Evolutionary conservation across 2,329 filamentous ascomycete species (phyloP), one percentile per base, ranked within the genome.

Genomic region (Penicillium psychrosexuale): DNA sequence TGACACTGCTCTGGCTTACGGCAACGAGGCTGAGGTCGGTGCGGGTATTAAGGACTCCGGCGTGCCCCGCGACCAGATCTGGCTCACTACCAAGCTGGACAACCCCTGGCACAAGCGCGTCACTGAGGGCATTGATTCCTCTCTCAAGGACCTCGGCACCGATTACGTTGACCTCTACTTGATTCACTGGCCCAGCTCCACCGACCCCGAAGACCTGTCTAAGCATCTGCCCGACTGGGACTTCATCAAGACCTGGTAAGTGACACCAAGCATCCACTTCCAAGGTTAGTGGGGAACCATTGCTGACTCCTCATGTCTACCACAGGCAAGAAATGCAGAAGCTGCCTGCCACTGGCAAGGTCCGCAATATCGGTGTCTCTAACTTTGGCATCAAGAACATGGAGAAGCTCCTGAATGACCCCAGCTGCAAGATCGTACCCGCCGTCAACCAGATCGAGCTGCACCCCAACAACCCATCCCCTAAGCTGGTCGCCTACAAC

Each of bases 301-400:
- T 13, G 47, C 47, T 44, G 22, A 50, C 19, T 15, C 15, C 22
- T 12, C 13, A 6, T 22, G 8, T 27, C 2, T 7, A 17, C 8
- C 3, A 34, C 19, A 50, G 47, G 72, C 70, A 74, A 66, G 72
- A 73, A 51, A 60, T 74, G 70, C 75, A 77, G 65, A 77, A 77
- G 66, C 72, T 77, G 19, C 72, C 74, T 9, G 74, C 69, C 38
- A 77, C 75, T 22, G 74, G 74, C 71, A 89, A 90, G 75, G 88
- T 88, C 48, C 83, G 81, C 74, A 90, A 90, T 78, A 91, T 93
- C 70, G 90, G 90, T 65, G 88, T 94, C 54, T 91, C 88, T 73
- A 95, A 95, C 81, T 94, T 95, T 72, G 87, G 82, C 60, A 90
- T 92, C 71, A 84, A 79, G 73, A 89, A 94, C 75, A 78, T 94